phyloP scores from a whole-genome alignment of 2,329 filamentous ascomycete genomes.

The Alternaria dauci region DNA sequence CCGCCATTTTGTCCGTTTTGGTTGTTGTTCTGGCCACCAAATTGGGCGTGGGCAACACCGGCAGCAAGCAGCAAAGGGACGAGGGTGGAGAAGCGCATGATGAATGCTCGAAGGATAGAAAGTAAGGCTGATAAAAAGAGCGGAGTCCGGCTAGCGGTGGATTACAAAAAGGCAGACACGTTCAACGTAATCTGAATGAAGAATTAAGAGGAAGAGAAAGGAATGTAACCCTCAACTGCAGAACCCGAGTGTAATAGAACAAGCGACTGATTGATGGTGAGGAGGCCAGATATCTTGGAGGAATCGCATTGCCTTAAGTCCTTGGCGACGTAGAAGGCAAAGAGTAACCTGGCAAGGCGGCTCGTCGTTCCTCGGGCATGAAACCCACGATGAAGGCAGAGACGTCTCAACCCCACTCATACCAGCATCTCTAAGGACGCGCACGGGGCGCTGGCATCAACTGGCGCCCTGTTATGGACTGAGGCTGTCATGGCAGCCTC shows the following conservation, averaged over 20 bases:
- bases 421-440: slow-evolving; percentile 36
- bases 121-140: slow-evolving; percentile 42
- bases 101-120: slow-evolving; percentile 29
- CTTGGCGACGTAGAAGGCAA: slow-evolving; percentile 46
- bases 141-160: slow-evolving; percentile 50
- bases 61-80: slow-evolving; percentile 47
- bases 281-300: slow-evolving; percentile 39
- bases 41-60: slow-evolving; percentile 47
- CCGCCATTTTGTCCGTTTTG: slow-evolving; percentile 24
- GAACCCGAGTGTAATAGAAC: slow-evolving; percentile 37
- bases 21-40: slow-evolving; percentile 25
- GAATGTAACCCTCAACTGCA: slow-evolving; percentile 53
- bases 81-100: slow-evolving; percentile 49
- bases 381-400: slow-evolving; percentile 52
- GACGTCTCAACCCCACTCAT: slow-evolving; percentile 48
- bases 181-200: slow-evolving; percentile 52
- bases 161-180: slow-evolving; percentile 52
- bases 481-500: slow-evolving; percentile 40
- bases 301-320: slow-evolving; percentile 37
- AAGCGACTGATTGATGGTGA: slow-evolving; percentile 45
- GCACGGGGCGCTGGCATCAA: slow-evolving; percentile 39
- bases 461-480: slow-evolving; percentile 37
- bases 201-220: slow-evolving; percentile 50
- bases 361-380: slow-evolving; percentile 47
- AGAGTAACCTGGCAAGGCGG: slow-evolving; percentile 38